These are phyloP conservation scores for Flammula alnicola DNA, from an alignment of 1,284 basidiomycete genomes.

Conservation along the genomic window DNA sequence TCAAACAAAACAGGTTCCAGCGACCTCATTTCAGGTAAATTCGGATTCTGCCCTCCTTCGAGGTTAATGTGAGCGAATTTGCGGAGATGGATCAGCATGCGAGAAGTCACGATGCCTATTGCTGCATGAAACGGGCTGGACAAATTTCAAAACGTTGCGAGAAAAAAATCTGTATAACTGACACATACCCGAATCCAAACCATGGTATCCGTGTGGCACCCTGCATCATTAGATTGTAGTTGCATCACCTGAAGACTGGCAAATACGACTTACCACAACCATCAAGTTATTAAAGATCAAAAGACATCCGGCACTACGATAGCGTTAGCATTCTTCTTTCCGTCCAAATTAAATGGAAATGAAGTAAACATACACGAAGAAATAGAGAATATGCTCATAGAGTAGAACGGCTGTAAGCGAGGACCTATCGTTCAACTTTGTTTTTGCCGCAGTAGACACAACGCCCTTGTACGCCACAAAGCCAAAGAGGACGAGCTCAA, in stretches of 20 bases:
- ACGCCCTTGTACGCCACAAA: slow-evolving; percentile 42
- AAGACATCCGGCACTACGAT: slow-evolving; percentile 34
- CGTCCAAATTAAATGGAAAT: not conserved
- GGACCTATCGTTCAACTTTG: slow-evolving; percentile 25
- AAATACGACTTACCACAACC: slow-evolving; percentile 41
- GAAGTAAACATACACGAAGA: slow-evolving; percentile 40
- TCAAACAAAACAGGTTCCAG: not conserved
- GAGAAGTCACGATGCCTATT: slow-evolving; percentile 48
- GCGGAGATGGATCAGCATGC: slow-evolving; percentile 48
- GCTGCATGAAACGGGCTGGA: slow-evolving; percentile 52
- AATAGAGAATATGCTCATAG: slow-evolving; percentile 46
- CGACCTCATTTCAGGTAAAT: slow-evolving; percentile 8
- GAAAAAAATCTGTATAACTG: not conserved
- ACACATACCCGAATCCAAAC: slow-evolving; percentile 49
- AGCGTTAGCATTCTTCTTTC: not conserved
- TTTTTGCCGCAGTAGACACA: slow-evolving; percentile 27
- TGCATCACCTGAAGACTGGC: not conserved
- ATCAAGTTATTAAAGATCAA: slow-evolving; percentile 49
- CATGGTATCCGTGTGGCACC: slow-evolving; percentile 48
- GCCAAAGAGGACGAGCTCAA: slow-evolving; percentile 40
- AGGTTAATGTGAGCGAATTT: slow-evolving; percentile 29
- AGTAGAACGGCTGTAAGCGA: slow-evolving; percentile 38
- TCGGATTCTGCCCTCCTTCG: slow-evolving; percentile 4
- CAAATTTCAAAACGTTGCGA: not conserved
- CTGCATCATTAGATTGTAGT: slow-evolving; percentile 20